Conservation (phyloP, 768 basidiomycete species). For the Calvatia gigantea region DNA sequence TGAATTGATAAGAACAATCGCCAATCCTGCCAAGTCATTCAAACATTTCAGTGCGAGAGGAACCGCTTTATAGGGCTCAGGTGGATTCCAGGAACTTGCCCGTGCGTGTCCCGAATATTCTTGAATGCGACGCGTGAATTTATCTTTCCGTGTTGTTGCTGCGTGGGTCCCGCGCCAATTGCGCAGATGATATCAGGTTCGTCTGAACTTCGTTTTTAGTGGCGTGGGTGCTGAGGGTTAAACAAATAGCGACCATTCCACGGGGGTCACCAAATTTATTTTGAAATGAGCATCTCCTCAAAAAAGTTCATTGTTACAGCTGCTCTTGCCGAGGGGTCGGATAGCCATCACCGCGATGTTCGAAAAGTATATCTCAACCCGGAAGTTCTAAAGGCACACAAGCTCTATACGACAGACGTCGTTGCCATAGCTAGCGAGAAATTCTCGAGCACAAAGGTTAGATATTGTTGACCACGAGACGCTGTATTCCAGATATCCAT, state of each 20-base stretch:
- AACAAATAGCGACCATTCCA: not conserved
- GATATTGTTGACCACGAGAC: slow-evolving; percentile 1
- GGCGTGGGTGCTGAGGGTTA: not conserved
- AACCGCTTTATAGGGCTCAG: not conserved
- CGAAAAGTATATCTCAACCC: slow-evolving; percentile 63
- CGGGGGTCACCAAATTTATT: not conserved
- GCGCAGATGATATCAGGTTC: not conserved
- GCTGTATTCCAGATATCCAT: not conserved
- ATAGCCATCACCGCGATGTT: slow-evolving; percentile 37
- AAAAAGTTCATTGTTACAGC: slow-evolving; percentile 39
- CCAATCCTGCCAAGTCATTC: not conserved
- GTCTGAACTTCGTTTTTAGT: not conserved
- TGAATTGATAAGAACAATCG: not conserved
- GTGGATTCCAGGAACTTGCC: not conserved
- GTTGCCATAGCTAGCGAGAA: slow-evolving; percentile 47
- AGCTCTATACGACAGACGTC: slow-evolving; percentile 67
- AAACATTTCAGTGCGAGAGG: not conserved
- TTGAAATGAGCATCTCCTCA: slow-evolving; percentile 21
- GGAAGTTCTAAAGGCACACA: slow-evolving; percentile 57
- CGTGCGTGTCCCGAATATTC: not conserved
- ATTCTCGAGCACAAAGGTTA: slow-evolving; percentile 26
- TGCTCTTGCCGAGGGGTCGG: slow-evolving; percentile 30
- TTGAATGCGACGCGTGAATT: not conserved
- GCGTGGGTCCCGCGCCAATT: not conserved
- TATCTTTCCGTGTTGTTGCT: not conserved